These are phyloP conservation scores for Linum trigynum DNA, from an alignment of 345 rosid genomes.

Conservation along the genomic window DNA sequence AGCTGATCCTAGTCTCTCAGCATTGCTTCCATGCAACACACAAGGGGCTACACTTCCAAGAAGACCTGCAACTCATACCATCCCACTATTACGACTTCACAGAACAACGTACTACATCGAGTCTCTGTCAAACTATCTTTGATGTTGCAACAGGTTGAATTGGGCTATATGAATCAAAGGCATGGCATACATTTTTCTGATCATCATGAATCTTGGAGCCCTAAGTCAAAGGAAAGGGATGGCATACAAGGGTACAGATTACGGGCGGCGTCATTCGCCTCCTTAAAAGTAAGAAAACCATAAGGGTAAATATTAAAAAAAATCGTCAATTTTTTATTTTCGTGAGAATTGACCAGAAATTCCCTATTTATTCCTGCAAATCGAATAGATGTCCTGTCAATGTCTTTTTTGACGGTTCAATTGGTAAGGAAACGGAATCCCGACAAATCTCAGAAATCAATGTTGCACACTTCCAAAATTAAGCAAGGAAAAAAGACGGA, in stretches of 20 bases:
- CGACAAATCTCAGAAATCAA: neutral
- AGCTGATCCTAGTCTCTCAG: conserved; percentile 69
- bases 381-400: too few relatives aligned
- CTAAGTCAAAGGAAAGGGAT: too few relatives aligned
- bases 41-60: conserved; percentile 89
- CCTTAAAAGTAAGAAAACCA: too few relatives aligned
- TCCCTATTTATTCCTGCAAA: too few relatives aligned
- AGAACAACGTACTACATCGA: neutral
- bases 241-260: too few relatives aligned
- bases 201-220: too few relatives aligned
- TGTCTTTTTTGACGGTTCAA: neutral
- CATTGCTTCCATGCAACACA: conserved; percentile 80
- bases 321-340: too few relatives aligned
- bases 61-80: conserved; percentile 37
- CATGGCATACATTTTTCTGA: too few relatives aligned
- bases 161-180: neutral
- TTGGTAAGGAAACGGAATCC: neutral
- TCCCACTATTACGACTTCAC: neutral
- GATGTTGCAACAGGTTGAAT: neutral
- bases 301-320: too few relatives aligned
- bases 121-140: neutral
- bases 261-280: too few relatives aligned
- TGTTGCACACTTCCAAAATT: too few relatives aligned
- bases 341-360: too few relatives aligned
- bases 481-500: neutral